Evolutionary conservation across 139 green algal genomes (phyloP).

Genomic region (Chlorella sp.): DNA sequence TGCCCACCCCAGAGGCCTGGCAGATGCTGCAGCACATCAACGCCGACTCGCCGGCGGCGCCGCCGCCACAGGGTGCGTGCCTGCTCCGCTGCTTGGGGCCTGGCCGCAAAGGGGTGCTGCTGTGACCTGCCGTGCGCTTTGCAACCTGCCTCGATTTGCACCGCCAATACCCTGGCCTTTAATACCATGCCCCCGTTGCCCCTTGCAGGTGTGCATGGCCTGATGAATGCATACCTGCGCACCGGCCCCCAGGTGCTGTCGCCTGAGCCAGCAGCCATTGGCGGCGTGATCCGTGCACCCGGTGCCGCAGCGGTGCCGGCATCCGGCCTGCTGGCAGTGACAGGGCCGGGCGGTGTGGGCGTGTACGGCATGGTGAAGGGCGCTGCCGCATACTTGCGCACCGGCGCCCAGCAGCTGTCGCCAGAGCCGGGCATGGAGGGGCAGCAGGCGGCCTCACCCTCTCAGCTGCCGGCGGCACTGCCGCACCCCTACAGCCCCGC

Average conservation of each 20-base stretch:
- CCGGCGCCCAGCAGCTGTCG: constrained; percentile 46
- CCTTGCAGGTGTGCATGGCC: constrained; percentile 12
- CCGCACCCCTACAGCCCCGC: constrained; percentile 31
- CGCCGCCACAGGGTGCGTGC: constrained; percentile 9
- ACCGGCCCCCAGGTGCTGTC: constrained; percentile 52
- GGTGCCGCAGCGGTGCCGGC: constrained; percentile 18
- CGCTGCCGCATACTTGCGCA: constrained; percentile 39
- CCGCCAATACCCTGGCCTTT: background rate
- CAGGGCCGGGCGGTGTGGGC: constrained; percentile 6
- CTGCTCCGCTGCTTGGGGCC: no score
- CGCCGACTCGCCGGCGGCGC: constrained; percentile 8
- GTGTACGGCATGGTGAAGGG: constrained; percentile 37
- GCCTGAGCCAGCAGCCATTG: constrained; percentile 30
- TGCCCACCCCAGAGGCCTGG: constrained; percentile 37
- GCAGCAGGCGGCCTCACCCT: background rate
- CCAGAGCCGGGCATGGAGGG: constrained; percentile 42
- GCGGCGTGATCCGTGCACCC: constrained; percentile 13
- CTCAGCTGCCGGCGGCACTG: background rate
- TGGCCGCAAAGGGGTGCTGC: no score
- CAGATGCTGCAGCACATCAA: constrained; percentile 40
- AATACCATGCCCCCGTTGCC: background rate
- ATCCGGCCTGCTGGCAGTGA: constrained; percentile 2
- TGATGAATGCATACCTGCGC: constrained; percentile 50
- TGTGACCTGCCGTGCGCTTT: background rate
- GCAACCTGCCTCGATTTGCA: background rate